Evolutionary conservation across 164 flowering plant genomes (phyloP), one percentile per base, ranked within the genome.

Genomic region (Kingdonia uniflora): DNA sequence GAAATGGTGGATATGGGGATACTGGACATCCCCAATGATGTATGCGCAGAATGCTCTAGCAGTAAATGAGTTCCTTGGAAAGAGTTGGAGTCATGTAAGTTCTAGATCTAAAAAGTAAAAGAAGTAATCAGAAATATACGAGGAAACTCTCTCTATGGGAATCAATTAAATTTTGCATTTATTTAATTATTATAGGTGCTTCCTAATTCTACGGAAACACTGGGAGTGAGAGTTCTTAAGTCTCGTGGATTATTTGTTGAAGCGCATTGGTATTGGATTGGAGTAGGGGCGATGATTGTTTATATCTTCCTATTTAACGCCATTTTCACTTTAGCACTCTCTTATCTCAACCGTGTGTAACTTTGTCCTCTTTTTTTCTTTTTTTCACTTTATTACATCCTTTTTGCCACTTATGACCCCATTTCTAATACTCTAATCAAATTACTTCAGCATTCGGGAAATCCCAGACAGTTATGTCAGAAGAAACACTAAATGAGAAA

Each of bases 1-100:
- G 53, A 52, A 53, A 38, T 79, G 84, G 84, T 79, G 80, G 84
- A 64, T 63, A 61, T 76, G 84, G 79, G 76, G 79, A 43, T 79
- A 74, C 57, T 79, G 84, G 84, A 20, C 55, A 29, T 79, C 84
- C 23, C 84, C 84, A 14, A 13, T 79, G 63, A 74, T 72, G 74
- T 78, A 78, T 51, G 76, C 57, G 20, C 76, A 74, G 59, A 76
- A 76, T 58, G 78, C 78, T 17, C 52, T 76, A 8, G 43, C 68
- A 8, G 75, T 72, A 23, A 76, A 74, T 66, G 80, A 76, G 50
- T 75, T 78, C 43, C 71, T 71, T 14, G 80, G 78, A 13, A 45
- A 63, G 2, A 65, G 64, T 47, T 78, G 82, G 82, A 59, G 25
- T 13, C 62, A 65, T 40, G 77, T 75, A 67, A 68, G 73, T 41